A percentile compares a stretch with the other conserved stretches of the same genome.
Evolutionary conservation across 768 basidiomycete species (phyloP).

Genomic region (Phlegmacium glaucopus): DNA sequence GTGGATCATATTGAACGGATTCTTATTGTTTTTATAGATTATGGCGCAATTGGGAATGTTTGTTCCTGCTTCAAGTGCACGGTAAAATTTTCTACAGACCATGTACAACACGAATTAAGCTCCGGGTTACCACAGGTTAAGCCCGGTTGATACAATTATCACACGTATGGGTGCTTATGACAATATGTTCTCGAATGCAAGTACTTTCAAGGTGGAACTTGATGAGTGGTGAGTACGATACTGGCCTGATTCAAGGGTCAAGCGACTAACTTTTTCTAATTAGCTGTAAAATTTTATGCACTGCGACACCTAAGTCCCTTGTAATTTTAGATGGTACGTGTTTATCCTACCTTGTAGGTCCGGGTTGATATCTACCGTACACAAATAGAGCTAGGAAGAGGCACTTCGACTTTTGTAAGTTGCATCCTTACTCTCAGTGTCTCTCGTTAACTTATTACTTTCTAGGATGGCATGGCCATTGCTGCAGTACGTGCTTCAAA

Average conservation of each 20-base stretch:
- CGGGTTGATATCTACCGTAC: slow-evolving; percentile 9
- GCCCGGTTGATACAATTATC: slow-evolving; percentile 87
- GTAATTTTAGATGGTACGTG: slow-evolving; percentile 89
- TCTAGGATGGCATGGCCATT: slow-evolving; percentile 96
- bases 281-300: slow-evolving; percentile 89
- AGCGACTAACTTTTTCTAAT: not conserved
- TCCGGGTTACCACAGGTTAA: slow-evolving; percentile 47
- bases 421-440: not conserved
- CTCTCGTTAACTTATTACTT: not conserved
- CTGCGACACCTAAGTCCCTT: slow-evolving; percentile 90
- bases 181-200: slow-evolving; percentile 91
- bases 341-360: not conserved
- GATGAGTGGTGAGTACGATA: slow-evolving; percentile 77
- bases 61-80: slow-evolving; percentile 81
- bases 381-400: slow-evolving; percentile 80
- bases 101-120: not conserved
- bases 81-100: slow-evolving; percentile 35
- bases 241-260: not conserved
- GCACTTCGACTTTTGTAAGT: slow-evolving; percentile 87
- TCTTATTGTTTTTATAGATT: slow-evolving; percentile 40
- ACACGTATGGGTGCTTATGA: slow-evolving; percentile 99
- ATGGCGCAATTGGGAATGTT: slow-evolving; percentile 97
- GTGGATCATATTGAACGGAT: not conserved
- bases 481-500: slow-evolving; percentile 59
- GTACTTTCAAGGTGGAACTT: slow-evolving; percentile 97